A percentile compares a stretch with the other conserved stretches of the same genome.
These are phyloP conservation scores for Neurospora sp. DNA, from an alignment of 495 filamentous ascomycete genomes.

Conservation along the genomic window DNA sequence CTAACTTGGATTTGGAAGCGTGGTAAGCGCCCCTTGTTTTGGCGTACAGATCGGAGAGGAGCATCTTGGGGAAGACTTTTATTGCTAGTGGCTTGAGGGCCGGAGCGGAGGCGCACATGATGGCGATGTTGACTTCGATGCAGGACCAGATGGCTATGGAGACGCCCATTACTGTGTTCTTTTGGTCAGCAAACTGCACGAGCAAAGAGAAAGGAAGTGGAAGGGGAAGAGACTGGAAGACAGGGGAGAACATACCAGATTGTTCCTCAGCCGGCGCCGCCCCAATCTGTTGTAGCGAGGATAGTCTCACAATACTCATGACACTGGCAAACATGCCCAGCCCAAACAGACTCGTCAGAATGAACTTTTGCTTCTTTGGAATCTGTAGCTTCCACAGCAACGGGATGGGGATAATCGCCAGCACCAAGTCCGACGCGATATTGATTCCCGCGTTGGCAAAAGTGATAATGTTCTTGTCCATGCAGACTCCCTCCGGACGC, in stretches of 20 bases:
- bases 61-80: slow-evolving; percentile 19
- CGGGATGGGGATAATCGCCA: slow-evolving; percentile 28
- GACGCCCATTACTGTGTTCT: slow-evolving; percentile 12
- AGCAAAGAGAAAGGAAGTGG: no score
- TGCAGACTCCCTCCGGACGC: slow-evolving; percentile 16
- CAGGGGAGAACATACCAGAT: neutral
- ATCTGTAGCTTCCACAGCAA: slow-evolving; percentile 18
- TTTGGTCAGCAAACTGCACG: neutral
- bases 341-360: slow-evolving; percentile 13
- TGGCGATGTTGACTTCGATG: slow-evolving; percentile 38
- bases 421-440: slow-evolving; percentile 27
- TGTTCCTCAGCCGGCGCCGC: slow-evolving; percentile 1
- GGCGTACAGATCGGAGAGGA: slow-evolving; percentile 9
- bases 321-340: slow-evolving; percentile 12
- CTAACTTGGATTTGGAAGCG: neutral
- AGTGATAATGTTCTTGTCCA: slow-evolving; percentile 23
- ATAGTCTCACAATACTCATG: slow-evolving; percentile 12
- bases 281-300: slow-evolving; percentile 6
- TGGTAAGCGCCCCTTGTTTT: slow-evolving; percentile 6
- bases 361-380: slow-evolving; percentile 7
- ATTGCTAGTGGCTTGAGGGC: slow-evolving; percentile 28
- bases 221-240: no score
- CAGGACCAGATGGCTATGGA: slow-evolving; percentile 35
- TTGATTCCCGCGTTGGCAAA: slow-evolving; percentile 31
- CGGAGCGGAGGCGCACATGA: slow-evolving; percentile 40